A percentile compares a stretch with the other conserved stretches of the same genome.
These are phyloP conservation scores for Russula virescens DNA, from an alignment of 768 basidiomycete genomes.

Conservation along the genomic window DNA sequence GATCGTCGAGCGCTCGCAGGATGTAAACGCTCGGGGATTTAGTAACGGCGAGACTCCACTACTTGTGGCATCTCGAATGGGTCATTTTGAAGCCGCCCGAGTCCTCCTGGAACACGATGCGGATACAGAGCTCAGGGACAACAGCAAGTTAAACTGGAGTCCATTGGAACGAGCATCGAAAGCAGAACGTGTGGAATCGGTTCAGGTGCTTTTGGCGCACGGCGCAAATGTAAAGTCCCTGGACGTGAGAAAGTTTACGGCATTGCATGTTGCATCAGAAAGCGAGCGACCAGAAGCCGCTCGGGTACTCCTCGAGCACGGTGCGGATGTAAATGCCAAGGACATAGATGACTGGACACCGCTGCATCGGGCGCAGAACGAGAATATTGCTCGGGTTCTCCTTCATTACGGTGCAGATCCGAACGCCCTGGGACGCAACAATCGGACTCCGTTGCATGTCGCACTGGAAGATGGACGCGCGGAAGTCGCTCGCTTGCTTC, in stretches of 20 bases:
- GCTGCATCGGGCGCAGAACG: not conserved
- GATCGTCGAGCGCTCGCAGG: not conserved
- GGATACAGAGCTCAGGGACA: not conserved
- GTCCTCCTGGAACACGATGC: not conserved
- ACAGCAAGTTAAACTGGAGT: not conserved
- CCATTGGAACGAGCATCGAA: not conserved
- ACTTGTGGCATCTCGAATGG: not conserved
- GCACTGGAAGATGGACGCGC: not conserved
- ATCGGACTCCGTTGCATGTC: not conserved
- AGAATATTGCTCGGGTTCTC: not conserved
- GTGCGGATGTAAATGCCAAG: not conserved
- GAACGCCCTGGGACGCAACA: not conserved
- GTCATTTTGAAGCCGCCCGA: not conserved
- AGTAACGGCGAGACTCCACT: not conserved
- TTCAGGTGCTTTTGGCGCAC: not conserved
- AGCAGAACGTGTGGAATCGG: not conserved
- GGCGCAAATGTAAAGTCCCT: not conserved
- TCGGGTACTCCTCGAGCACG: not conserved
- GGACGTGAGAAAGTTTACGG: not conserved
- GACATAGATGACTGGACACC: not conserved
- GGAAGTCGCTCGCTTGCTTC: not conserved
- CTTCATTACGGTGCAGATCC: not conserved
- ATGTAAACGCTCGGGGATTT: not conserved
- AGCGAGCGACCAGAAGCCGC: not conserved
- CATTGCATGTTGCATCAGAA: not conserved